Evolutionary conservation across 208 protist species (phyloP).

Genomic region (Leishmania aethiopica): DNA sequence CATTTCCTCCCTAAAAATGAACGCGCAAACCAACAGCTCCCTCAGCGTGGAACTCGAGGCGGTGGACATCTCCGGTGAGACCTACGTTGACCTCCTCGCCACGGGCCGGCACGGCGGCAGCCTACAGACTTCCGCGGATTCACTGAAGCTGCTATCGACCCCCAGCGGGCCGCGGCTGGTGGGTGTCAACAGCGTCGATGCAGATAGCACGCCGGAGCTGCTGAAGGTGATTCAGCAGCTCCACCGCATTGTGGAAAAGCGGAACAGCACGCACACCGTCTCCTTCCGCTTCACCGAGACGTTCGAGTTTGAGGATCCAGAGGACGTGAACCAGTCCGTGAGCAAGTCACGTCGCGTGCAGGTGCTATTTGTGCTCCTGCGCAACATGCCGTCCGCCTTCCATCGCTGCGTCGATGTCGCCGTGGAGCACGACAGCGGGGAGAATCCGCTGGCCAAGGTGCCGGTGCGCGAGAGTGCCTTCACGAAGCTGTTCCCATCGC

Average conservation of each 20-base stretch:
- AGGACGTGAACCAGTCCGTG: constrained; percentile 64
- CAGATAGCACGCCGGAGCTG: constrained; percentile 38
- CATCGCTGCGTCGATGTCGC: constrained; percentile 87
- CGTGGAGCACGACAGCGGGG: constrained; percentile 82
- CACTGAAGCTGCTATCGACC: constrained; percentile 56
- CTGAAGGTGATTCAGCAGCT: constrained; percentile 55
- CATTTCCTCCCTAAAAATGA: constrained; percentile 63
- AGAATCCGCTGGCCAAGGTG: constrained; percentile 86
- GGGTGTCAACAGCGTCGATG: constrained; percentile 52
- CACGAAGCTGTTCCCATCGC: constrained; percentile 66
- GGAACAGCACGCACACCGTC: constrained; percentile 75
- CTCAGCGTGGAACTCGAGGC: constrained; percentile 69
- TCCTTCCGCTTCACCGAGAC: constrained; percentile 82
- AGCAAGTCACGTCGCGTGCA: constrained; percentile 76
- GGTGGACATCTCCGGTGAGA: constrained; percentile 72
- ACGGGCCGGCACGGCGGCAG: constrained; percentile 3
- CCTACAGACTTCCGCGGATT: constrained; percentile 11
- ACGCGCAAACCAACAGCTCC: constrained; percentile 55
- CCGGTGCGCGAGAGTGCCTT: constrained; percentile 82
- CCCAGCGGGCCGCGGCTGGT: constrained; percentile 52
- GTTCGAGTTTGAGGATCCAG: constrained; percentile 82
- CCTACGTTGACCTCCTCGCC: constrained; percentile 75
- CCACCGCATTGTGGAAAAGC: constrained; percentile 49
- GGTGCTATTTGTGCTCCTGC: constrained; percentile 77
- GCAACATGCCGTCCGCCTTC: constrained; percentile 75